Evolutionary conservation across 225 moss, liverwort and hornwort genomes (phyloP), one percentile per base, ranked within the genome.

Genomic region (Takakia lepidozioides): DNA sequence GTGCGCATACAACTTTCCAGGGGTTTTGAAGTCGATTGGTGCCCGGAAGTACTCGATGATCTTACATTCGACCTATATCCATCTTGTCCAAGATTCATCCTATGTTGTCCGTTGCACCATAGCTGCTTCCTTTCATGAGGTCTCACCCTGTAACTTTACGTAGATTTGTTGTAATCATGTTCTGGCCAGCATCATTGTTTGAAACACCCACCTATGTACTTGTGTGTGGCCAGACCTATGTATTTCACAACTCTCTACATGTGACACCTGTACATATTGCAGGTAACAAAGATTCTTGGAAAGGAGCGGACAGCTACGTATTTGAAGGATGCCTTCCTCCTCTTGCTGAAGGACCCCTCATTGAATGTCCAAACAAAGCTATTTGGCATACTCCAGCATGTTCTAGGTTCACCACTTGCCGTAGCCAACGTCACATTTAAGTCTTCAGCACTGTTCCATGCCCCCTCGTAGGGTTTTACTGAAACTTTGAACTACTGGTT

Each of bases 41-140:
- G 68, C 84, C 50, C 82, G 95, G 51, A 90, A 71, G 52, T 98
- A 75, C 60, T 76, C 78, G 19, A 69, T 80, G 38, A 63, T 61
- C 29, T 61, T 98, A 55, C 90, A 90, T 78, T 58, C 57, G 51
- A 61, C 75, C 19, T 87, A 83, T 54, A 46, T 81, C 44, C 87
- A 83, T 39, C 73, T 75, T 29, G 80, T 81, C 40, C 85, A 85
- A 50, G 90, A 90, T 65, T 27, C 65, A 6, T 78, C 84, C 51
- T 48, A 73, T 49, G 55, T 38, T 43, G 90, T 98, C 13, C 84
- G 95, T 11, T 57, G 76, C 47, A 87, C 74, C 23, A 78, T 82
- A 55, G 87, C 95, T 51, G 73, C 90, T 56, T 82, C 80, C 52
- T 85, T 98, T 56, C 82, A 90, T 64, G 95, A 98, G 90, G 95